Base-by-base conservation (phyloP, 176 grass and related monocot species). In the Dactylis glomerata region DNA sequence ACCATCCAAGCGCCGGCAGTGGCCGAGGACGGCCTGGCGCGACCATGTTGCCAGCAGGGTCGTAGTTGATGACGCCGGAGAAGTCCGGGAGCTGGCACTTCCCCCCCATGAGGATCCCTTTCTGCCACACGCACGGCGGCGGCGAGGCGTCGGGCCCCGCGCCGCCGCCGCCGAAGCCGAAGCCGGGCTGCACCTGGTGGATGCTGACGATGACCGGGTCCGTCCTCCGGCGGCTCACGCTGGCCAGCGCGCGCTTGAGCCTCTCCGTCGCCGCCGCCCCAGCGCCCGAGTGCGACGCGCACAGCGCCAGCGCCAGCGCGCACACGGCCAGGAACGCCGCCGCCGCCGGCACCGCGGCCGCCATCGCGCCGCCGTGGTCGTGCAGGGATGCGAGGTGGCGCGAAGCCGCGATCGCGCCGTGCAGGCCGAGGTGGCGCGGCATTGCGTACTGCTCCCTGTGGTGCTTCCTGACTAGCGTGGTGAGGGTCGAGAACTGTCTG, bases 1-100 rank as follows among this genome's bases (percentile, higher is more conserved):
- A 96, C 88, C 88, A 93, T 40, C 86, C 85, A n/a, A 91, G 57
- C 57, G 85, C 82, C 50, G 68, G 77, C 61, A 70, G 14, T 42
- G 68, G 77, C 61, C 75, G 92, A 4, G 92, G 76, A n/a, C 87
- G 87, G 26, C 89, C 73, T 0, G 96, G 89, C 23, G 68, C 87
- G 41, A 95, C 56, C 40, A 95, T 55, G 51, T 98, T 98, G 11
- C 96, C 96, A 5, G 87, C 87, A 22, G 92, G 79, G 80, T 98
- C 96, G 76, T 95, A 95, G 16, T 88, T 88, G 50, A 98, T 90
- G 13, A 95, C 62, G 49, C 96, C 96, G 32, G 96, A 98, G 86
- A 86, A 98, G 52, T 98, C 92, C n/a, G 96, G 96, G 46, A 98
- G 90, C 79, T 95, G 88, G 85, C 96, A 98, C 81, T 95, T 95